Conservation (phyloP, 805 yeast species). For the Wickerhamomyces rabaulensis region DNA sequence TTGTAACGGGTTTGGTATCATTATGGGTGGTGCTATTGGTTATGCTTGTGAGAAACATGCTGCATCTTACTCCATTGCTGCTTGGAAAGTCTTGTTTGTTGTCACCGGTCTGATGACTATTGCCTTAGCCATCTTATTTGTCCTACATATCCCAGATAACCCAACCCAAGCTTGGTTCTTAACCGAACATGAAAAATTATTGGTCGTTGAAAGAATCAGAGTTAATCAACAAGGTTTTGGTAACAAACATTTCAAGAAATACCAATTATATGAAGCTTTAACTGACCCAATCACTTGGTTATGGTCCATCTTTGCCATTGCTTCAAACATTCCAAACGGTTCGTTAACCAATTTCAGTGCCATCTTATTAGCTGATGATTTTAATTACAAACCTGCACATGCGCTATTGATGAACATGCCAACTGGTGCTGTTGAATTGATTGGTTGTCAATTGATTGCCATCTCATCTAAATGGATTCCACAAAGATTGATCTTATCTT, state of each 20-base stretch:
- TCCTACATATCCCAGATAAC: slow-evolving; percentile 40
- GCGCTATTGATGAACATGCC: slow-evolving; percentile 1
- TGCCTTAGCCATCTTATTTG: slow-evolving; percentile 35
- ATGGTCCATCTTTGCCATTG: slow-evolving; percentile 26
- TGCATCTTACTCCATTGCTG: slow-evolving; percentile 29
- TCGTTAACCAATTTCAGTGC: slow-evolving; percentile 42
- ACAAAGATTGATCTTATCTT: not conserved
- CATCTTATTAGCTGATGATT: slow-evolving; percentile 27
- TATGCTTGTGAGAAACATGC: slow-evolving; percentile 28
- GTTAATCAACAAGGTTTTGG: slow-evolving; percentile 40
- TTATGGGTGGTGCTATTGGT: slow-evolving; percentile 42
- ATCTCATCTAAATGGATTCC: not conserved
- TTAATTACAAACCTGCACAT: not conserved
- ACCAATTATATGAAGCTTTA: slow-evolving; percentile 24
- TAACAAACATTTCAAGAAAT: slow-evolving; percentile 29
- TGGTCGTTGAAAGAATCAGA: slow-evolving; percentile 39
- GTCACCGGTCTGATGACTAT: slow-evolving; percentile 50
- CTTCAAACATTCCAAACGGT: slow-evolving; percentile 37
- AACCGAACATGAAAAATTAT: slow-evolving; percentile 33
- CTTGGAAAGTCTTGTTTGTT: slow-evolving; percentile 52
- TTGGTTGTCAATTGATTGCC: not conserved
- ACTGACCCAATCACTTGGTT: slow-evolving; percentile 31
- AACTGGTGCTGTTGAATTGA: slow-evolving; percentile 5
- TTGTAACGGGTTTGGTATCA: slow-evolving; percentile 30
- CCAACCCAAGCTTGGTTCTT: slow-evolving; percentile 38